Evolutionary conservation across 2,329 filamentous ascomycete genomes (phyloP).

Genomic region (Fusarium equiseti): DNA sequence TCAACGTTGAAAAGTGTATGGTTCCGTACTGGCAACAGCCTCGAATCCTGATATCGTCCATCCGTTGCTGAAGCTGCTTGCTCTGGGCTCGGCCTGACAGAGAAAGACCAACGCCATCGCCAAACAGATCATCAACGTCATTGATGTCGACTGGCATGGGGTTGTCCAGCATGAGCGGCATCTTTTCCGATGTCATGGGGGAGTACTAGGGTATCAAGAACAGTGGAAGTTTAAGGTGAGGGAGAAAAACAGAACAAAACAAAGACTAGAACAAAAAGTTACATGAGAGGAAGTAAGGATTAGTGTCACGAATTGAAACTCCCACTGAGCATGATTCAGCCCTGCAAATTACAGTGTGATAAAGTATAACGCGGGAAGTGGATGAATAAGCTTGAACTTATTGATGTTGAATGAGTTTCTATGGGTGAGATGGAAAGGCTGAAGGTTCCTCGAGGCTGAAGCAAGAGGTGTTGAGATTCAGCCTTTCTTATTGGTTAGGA

Average conservation of each 20-base stretch:
- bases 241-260: slow-evolving; percentile 6
- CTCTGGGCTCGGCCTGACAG: slow-evolving; percentile 59
- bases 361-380: slow-evolving; percentile 21
- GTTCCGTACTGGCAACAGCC: slow-evolving; percentile 83
- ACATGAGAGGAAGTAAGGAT: slow-evolving; percentile 16
- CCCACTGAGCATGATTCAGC: slow-evolving; percentile 23
- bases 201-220: slow-evolving; percentile 37
- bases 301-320: not conserved
- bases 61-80: slow-evolving; percentile 76
- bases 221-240: slow-evolving; percentile 15
- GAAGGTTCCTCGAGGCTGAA: slow-evolving; percentile 40
- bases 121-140: slow-evolving; percentile 81
- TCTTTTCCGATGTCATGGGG: slow-evolving; percentile 55
- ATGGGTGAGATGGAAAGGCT: slow-evolving; percentile 40
- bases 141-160: slow-evolving; percentile 65
- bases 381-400: slow-evolving; percentile 2
- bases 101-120: slow-evolving; percentile 72
- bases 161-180: slow-evolving; percentile 59
- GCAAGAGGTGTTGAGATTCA: slow-evolving; percentile 14
- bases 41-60: slow-evolving; percentile 80
- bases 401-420: slow-evolving; percentile 19
- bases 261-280: slow-evolving; percentile 7
- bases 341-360: slow-evolving; percentile 13
- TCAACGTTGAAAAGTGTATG: not conserved
- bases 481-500: slow-evolving; percentile 30